These are phyloP conservation scores for Trypanosoma cruzi DNA, from an alignment of 208 protist genomes.

Conservation along the genomic window DNA sequence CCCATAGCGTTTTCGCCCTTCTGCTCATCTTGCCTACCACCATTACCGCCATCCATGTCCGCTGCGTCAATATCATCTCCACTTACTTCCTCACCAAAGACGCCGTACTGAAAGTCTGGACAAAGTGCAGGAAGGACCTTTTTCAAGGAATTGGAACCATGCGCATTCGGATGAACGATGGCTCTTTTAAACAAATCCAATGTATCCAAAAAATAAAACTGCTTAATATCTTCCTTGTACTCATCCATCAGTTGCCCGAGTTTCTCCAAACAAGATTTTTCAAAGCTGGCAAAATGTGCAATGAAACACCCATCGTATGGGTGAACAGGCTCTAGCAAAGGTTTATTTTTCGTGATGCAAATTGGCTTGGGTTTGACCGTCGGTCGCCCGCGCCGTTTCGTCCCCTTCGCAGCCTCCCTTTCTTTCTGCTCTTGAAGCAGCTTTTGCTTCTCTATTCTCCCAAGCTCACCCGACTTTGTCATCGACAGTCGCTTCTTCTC, in stretches of 20 bases:
- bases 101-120: slow-evolving; percentile 87
- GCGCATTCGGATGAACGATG: slow-evolving; percentile 78
- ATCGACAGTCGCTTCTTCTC: slow-evolving; percentile 71
- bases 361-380: slow-evolving; percentile 30
- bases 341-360: slow-evolving; percentile 42
- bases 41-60: slow-evolving; percentile 12
- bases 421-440: slow-evolving; percentile 23
- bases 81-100: slow-evolving; percentile 66
- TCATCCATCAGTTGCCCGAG: slow-evolving; percentile 69
- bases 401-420: slow-evolving; percentile 12
- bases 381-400: slow-evolving; percentile 21
- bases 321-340: slow-evolving; percentile 50
- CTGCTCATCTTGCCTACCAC: slow-evolving; percentile 48
- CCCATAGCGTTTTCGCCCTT: slow-evolving; percentile 92
- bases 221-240: slow-evolving; percentile 78
- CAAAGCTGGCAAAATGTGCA: slow-evolving; percentile 88
- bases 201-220: slow-evolving; percentile 90
- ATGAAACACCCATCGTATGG: slow-evolving; percentile 89
- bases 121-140: slow-evolving; percentile 89
- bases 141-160: slow-evolving; percentile 90
- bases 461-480: slow-evolving; percentile 59
- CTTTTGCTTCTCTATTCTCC: slow-evolving; percentile 25
- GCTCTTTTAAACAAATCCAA: slow-evolving; percentile 83
- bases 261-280: slow-evolving; percentile 89
- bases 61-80: slow-evolving; percentile 2